Evolutionary conservation across 1,284 basidiomycete genomes (phyloP).

Genomic region (Ustilago trichophora): DNA sequence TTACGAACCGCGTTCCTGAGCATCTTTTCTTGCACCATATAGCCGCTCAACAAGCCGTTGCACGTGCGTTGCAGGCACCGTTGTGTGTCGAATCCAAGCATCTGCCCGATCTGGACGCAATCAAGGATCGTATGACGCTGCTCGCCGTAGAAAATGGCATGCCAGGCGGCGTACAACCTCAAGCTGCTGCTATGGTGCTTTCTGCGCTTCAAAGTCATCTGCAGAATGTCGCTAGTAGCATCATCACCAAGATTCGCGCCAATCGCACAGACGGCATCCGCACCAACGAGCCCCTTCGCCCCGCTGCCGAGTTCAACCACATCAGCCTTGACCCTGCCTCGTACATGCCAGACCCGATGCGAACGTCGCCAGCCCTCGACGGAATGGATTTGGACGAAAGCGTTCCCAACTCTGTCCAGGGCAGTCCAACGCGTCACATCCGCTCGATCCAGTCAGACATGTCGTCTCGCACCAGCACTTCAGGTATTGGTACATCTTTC

Average conservation of each 20-base stretch:
- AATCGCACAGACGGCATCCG: slow-evolving; percentile 53
- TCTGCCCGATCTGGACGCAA: slow-evolving; percentile 66
- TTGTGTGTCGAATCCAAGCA: slow-evolving; percentile 66
- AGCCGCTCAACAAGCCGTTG: slow-evolving; percentile 60
- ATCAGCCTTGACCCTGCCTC: slow-evolving; percentile 22
- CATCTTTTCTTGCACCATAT: slow-evolving; percentile 23
- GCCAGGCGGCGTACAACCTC: slow-evolving; percentile 61
- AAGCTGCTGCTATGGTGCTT: slow-evolving; percentile 65
- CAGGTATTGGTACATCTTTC: slow-evolving; percentile 39
- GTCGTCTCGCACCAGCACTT: slow-evolving; percentile 46
- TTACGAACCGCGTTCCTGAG: slow-evolving; percentile 32
- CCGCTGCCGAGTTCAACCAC: slow-evolving; percentile 21
- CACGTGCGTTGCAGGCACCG: slow-evolving; percentile 52
- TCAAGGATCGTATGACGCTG: slow-evolving; percentile 68
- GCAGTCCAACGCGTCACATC: slow-evolving; percentile 25
- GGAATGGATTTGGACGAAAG: slow-evolving; percentile 40
- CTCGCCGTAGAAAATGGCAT: slow-evolving; percentile 67
- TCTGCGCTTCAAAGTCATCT: slow-evolving; percentile 65
- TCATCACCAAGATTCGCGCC: slow-evolving; percentile 58
- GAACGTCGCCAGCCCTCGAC: slow-evolving; percentile 20
- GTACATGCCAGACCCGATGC: slow-evolving; percentile 12
- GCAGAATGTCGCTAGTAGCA: slow-evolving; percentile 59
- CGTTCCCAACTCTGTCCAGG: slow-evolving; percentile 21
- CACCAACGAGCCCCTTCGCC: slow-evolving; percentile 34
- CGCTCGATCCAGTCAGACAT: slow-evolving; percentile 39